Evolutionary conservation across 768 basidiomycete genomes (phyloP).

Genomic region (Kwoniella heveanensis): DNA sequence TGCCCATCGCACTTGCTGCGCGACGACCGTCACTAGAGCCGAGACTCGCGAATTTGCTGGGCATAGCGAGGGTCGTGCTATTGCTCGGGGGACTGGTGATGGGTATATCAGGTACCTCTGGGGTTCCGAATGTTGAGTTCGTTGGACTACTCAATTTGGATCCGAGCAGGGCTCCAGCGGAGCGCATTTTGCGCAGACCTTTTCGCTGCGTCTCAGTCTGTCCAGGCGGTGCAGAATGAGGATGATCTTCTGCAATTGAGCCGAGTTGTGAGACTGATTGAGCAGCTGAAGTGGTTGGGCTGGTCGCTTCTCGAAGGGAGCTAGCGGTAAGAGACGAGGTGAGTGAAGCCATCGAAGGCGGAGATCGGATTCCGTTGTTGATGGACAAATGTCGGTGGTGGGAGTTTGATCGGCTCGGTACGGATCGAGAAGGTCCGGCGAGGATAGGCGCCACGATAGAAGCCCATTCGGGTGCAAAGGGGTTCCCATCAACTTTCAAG

Average conservation of each 20-base stretch:
- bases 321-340: slow-evolving; percentile 27
- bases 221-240: slow-evolving; percentile 28
- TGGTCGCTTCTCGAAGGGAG: slow-evolving; percentile 28
- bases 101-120: background rate
- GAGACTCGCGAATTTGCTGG: slow-evolving; percentile 31
- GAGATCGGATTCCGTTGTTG: slow-evolving; percentile 22
- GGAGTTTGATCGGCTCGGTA: slow-evolving; percentile 5
- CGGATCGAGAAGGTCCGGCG: slow-evolving; percentile 47
- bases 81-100: slow-evolving; percentile 1
- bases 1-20: slow-evolving; percentile 33
- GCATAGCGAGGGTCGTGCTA: slow-evolving; percentile 5
- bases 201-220: slow-evolving; percentile 6
- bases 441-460: slow-evolving; percentile 83
- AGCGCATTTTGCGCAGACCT: slow-evolving; percentile 44
- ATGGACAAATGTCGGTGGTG: slow-evolving; percentile 21
- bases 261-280: slow-evolving; percentile 29
- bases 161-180: slow-evolving; percentile 40
- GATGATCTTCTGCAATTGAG: slow-evolving; percentile 37
- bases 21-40: slow-evolving; percentile 27
- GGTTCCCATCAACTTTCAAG: slow-evolving; percentile 90
- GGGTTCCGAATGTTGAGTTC: background rate
- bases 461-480: slow-evolving; percentile 91
- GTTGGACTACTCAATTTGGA: slow-evolving; percentile 14
- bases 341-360: slow-evolving; percentile 26
- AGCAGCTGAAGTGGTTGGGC: slow-evolving; percentile 25